phyloP scores from a whole-genome alignment of 352 stramenopile species.

The Phytopythium oedochilum region DNA sequence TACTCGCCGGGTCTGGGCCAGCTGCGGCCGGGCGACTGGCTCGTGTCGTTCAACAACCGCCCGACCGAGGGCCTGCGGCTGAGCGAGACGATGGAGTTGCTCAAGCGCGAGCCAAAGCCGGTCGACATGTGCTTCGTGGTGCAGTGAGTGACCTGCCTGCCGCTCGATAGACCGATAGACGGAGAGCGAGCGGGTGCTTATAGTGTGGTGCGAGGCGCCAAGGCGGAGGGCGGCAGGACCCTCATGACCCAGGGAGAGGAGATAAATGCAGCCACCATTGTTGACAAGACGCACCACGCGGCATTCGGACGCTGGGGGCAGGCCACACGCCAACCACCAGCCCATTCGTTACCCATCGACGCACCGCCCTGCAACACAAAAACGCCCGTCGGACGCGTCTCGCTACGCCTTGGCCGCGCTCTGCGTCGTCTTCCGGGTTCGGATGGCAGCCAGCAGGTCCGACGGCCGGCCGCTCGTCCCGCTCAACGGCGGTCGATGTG shows the following conservation, averaged over 20 bases:
- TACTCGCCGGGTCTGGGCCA: constrained; percentile 63
- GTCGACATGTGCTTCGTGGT: constrained; percentile 80
- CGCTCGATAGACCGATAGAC: background rate
- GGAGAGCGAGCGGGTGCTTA: background rate
- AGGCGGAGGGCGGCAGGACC: too few relatives aligned
- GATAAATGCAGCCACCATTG: background rate
- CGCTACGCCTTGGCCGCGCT: too few relatives aligned
- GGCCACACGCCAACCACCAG: background rate
- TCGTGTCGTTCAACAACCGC: constrained; percentile 72
- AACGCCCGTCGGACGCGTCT: too few relatives aligned
- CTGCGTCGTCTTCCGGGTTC: constrained; percentile 25
- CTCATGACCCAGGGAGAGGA: too few relatives aligned
- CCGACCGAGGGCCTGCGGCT: constrained; percentile 53
- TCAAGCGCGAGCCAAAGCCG: constrained; percentile 71
- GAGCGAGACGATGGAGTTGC: constrained; percentile 76
- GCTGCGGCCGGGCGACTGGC: constrained; percentile 63
- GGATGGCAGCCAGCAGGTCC: constrained; percentile 65
- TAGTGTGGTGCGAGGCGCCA: too few relatives aligned
- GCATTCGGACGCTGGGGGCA: too few relatives aligned
- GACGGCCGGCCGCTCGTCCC: constrained; percentile 10
- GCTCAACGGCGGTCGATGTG: background rate
- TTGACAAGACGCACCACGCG: background rate
- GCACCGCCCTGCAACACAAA: background rate
- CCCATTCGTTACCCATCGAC: background rate
- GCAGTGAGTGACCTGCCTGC: constrained; percentile 38